Conservation (phyloP, 805 yeast genomes). For the Torulaspora delbrueckii region DNA sequence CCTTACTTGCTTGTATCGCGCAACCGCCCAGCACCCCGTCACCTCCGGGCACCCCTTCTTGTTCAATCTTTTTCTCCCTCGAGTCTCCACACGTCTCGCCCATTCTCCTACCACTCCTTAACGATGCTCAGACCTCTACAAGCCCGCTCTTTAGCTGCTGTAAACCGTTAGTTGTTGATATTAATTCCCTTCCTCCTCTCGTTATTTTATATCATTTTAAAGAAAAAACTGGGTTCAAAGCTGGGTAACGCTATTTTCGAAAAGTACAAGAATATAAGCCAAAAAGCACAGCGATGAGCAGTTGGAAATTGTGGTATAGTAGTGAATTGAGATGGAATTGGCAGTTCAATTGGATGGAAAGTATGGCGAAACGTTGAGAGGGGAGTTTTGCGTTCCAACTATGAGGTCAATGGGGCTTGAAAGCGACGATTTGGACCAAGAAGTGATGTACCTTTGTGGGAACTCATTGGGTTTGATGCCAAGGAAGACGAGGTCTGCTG, state of each 20-base stretch:
- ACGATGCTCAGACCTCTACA: not conserved
- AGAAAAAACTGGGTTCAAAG: too few species aligned
- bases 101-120: not conserved
- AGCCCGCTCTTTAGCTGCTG: not conserved
- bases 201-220: not conserved
- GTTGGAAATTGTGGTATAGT: not conserved
- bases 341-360: slow-evolving; percentile 38
- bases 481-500: slow-evolving; percentile 47
- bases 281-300: not conserved
- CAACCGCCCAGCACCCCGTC: slow-evolving; percentile 8
- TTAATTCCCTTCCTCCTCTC: not conserved
- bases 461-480: slow-evolving; percentile 96
- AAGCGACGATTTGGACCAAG: slow-evolving; percentile 5
- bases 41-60: slow-evolving; percentile 1
- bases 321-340: slow-evolving; percentile 9
- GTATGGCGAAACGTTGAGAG: slow-evolving; percentile 37
- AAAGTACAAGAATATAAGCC: not conserved
- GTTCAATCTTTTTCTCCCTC: not conserved
- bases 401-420: slow-evolving; percentile 52
- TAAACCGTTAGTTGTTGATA: too few species aligned
- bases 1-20: slow-evolving; percentile 15
- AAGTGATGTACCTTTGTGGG: slow-evolving; percentile 71
- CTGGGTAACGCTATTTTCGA: not conserved
- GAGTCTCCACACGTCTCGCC: not conserved
- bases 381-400: slow-evolving; percentile 63